These are phyloP conservation scores for Kwoniella europaea DNA, from an alignment of 768 basidiomycete species.

Conservation along the genomic window DNA sequence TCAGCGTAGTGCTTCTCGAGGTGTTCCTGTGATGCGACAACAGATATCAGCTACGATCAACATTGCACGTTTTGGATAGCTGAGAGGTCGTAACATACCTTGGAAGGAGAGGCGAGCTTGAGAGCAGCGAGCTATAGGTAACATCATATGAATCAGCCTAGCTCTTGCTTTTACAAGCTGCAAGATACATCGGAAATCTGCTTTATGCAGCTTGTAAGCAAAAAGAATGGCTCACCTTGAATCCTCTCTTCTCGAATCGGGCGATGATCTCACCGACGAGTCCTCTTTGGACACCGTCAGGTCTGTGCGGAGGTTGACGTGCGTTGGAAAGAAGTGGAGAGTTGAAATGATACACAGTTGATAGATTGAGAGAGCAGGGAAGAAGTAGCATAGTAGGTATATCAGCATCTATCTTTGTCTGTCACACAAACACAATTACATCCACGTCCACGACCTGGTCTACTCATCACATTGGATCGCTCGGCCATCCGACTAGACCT, in stretches of 20 bases:
- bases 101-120: conserved; percentile 81
- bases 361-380: not conserved
- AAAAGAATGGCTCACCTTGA: conserved; percentile 64
- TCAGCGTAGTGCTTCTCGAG: conserved; percentile 98
- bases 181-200: too few relatives aligned
- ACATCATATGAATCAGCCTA: not conserved
- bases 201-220: not conserved
- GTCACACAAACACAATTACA: not conserved
- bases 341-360: not conserved
- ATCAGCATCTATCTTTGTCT: too few relatives aligned
- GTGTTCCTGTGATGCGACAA: conserved; percentile 63
- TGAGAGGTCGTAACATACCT: conserved; percentile 43
- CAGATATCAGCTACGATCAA: not conserved
- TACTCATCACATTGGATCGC: not conserved
- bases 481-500: conserved; percentile 1
- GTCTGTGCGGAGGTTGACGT: conserved; percentile 63
- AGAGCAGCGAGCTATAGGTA: conserved; percentile 73
- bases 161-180: too few relatives aligned
- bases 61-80: not conserved
- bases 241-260: conserved; percentile 97
- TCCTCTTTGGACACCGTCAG: conserved; percentile 96
- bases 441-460: not conserved
- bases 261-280: conserved; percentile 94
- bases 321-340: not conserved
- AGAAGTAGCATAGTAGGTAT: too few relatives aligned